A percentile compares a stretch with the other conserved stretches of the same genome.
These are phyloP conservation scores for Solanum chacoense DNA, from an alignment of 305 asterid genomes.

Conservation along the genomic window DNA sequence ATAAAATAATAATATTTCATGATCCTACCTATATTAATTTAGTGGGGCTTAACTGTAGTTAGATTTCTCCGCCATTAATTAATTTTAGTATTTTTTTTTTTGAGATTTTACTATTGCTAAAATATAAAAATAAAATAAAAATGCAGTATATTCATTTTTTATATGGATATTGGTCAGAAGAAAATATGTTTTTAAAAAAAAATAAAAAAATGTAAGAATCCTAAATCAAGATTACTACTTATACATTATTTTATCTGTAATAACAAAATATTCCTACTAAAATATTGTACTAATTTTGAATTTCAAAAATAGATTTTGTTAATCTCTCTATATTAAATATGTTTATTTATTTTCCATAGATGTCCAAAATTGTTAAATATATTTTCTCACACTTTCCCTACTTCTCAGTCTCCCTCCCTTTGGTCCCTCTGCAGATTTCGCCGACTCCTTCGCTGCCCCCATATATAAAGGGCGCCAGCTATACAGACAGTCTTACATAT, in stretches of 20 bases:
- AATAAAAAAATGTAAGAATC: background rate
- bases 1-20: no score
- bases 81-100: background rate
- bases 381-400: constrained; percentile 7
- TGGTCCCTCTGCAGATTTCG: constrained; percentile 27
- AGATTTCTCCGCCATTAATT: background rate
- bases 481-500: background rate
- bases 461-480: background rate
- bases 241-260: background rate
- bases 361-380: background rate
- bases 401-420: constrained; percentile 18
- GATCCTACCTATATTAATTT: background rate
- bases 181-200: background rate
- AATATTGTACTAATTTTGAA: background rate
- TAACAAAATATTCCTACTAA: background rate
- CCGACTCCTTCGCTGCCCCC: constrained; percentile 16
- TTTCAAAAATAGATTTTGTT: background rate
- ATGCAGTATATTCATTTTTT: background rate
- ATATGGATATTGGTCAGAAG: background rate
- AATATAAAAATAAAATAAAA: background rate
- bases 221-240: background rate
- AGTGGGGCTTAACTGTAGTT: background rate
- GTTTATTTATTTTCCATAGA: background rate
- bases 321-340: background rate
- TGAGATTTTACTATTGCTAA: background rate